Conservation (phyloP, 2,329 filamentous ascomycete species). For the Dryadomyces quercus-mongolicae region DNA sequence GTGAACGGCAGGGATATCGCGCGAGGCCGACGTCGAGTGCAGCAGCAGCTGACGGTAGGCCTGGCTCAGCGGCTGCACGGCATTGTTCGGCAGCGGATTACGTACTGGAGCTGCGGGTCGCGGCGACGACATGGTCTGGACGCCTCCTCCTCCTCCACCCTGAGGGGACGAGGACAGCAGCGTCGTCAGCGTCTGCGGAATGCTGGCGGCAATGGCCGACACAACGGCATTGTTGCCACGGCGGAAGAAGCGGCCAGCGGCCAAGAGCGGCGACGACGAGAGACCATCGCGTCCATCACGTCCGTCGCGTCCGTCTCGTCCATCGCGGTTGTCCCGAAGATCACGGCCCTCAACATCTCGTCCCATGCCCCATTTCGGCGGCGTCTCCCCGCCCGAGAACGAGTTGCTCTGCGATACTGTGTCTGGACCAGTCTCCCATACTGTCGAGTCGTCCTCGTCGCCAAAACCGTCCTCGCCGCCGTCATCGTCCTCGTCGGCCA, state of each 20-base stretch:
- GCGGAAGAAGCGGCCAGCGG: conserved; percentile 32
- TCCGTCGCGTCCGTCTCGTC: too few relatives aligned
- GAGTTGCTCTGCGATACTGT: conserved; percentile 32
- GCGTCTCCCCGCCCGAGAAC: conserved; percentile 50
- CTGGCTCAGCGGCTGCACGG: conserved; percentile 4
- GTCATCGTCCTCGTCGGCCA: conserved; percentile 23
- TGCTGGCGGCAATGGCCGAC: conserved; percentile 41
- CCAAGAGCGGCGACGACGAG: conserved; percentile 39
- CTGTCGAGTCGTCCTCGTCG: conserved; percentile 30
- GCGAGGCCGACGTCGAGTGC: conserved; percentile 1
- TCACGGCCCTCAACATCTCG: conserved; percentile 20
- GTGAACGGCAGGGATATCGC: conserved; percentile 17
- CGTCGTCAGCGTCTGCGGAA: conserved; percentile 32
- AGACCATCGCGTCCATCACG: conserved; percentile 18
- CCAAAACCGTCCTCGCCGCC: conserved; percentile 35
- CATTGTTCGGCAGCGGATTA: background rate
- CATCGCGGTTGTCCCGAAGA: conserved; percentile 12
- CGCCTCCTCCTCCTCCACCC: conserved; percentile 3
- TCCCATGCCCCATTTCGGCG: conserved; percentile 33
- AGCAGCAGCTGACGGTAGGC: conserved; percentile 3
- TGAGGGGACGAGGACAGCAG: conserved; percentile 29
- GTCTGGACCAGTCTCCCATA: conserved; percentile 43
- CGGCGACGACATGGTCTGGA: background rate
- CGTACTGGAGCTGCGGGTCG: background rate
- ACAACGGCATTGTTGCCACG: conserved; percentile 43